Conservation (phyloP, 148 eudicot genomes). For the Camellia lanceoleosa region DNA sequence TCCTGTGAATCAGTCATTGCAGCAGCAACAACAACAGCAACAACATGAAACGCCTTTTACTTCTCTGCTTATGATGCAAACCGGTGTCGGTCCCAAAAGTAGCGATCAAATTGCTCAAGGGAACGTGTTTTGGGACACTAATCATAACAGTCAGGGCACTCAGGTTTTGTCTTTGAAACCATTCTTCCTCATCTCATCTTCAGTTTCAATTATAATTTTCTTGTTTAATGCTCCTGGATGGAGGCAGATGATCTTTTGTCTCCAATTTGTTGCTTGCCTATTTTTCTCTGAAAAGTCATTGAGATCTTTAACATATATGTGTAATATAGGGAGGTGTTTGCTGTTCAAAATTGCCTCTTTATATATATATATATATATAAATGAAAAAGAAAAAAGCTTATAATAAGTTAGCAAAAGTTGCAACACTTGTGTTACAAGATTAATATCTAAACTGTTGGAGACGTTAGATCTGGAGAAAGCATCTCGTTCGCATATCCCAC, state of each 20-base stretch:
- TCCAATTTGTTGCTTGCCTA: not conserved
- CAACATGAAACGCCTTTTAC: not conserved
- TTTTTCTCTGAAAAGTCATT: not conserved
- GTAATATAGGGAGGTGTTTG: not conserved
- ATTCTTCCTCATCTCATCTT: not conserved
- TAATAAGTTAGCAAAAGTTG: no score
- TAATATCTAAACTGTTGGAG: no score
- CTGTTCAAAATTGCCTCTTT: no score
- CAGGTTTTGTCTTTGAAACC: not conserved
- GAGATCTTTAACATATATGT: not conserved
- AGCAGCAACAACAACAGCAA: not conserved
- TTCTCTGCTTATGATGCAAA: not conserved
- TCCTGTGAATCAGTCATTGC: slow-evolving; percentile 10
- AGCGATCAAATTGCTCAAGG: not conserved
- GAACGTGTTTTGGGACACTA: not conserved
- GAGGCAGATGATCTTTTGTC: not conserved
- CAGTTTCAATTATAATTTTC: not conserved
- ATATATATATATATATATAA: no score
- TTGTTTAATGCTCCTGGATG: not conserved
- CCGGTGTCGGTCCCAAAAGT: not conserved
- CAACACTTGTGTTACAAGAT: no score
- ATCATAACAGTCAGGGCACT: not conserved
- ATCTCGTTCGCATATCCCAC: no score
- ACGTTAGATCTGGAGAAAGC: no score
- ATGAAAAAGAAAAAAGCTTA: no score